Percentiles rank a stretch among this genome's conserved stretches.
phyloP scores from a whole-genome alignment of 2,329 filamentous ascomycete genomes.

The Fusarium oligoseptatum region DNA sequence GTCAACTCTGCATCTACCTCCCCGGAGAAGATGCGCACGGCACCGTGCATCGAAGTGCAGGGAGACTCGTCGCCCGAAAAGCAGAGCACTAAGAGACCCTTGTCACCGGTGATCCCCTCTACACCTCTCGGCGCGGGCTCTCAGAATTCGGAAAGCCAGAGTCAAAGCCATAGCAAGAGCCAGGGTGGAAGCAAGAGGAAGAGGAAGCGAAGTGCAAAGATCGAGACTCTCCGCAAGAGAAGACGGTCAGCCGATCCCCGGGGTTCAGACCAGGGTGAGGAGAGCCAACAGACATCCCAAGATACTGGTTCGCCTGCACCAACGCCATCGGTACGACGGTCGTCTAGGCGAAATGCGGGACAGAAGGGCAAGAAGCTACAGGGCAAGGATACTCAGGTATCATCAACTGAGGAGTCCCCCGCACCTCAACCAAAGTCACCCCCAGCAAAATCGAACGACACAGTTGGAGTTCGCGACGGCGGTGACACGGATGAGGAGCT shows the following conservation, averaged over 20 bases:
- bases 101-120: constrained; percentile 39
- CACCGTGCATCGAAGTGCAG: constrained; percentile 41
- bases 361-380: constrained; percentile 28
- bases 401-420: constrained; percentile 22
- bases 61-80: constrained; percentile 36
- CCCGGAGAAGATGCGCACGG: constrained; percentile 26
- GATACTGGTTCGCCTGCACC: constrained; percentile 34
- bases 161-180: constrained; percentile 20
- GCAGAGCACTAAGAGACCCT: constrained; percentile 26
- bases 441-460: neutral
- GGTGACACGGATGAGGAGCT: constrained; percentile 58
- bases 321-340: constrained; percentile 38
- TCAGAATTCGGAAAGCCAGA: constrained; percentile 24
- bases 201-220: constrained; percentile 44
- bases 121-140: constrained; percentile 34
- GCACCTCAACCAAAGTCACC: neutral
- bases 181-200: constrained; percentile 46
- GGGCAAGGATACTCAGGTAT: constrained; percentile 20
- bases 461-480: constrained; percentile 37
- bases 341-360: constrained; percentile 42
- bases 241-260: constrained; percentile 42
- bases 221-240: constrained; percentile 48
- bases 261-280: constrained; percentile 29
- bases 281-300: constrained; percentile 36
- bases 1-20: constrained; percentile 29